Evolutionary conservation across 768 basidiomycete species (phyloP), one percentile per base, ranked within the genome.

Genomic region (Tephrocybe sp.): DNA sequence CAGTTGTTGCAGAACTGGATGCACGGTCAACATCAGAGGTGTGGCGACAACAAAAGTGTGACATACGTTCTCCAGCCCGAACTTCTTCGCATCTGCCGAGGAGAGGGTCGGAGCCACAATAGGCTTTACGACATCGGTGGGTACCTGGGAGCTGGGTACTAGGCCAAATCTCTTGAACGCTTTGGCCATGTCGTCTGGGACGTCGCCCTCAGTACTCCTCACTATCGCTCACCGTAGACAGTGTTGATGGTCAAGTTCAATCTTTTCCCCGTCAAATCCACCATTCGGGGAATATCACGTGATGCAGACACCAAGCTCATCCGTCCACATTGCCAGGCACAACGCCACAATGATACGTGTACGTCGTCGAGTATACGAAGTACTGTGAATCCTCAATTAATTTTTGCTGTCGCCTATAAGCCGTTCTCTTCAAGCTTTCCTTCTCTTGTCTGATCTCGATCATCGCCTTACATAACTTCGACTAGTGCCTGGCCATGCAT

Each of bases 51-150:
- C 11, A 18, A 38, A 16, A 32, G 28, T 25, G 43, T 5, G 24
- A 81, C 93, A 62, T 67, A 95, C 93, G 68, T 98, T 98, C 77
- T 97, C 96, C 45, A 97, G 75, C n/a, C 96, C 96, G 75, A 95
- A 96, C 64, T 84, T 87, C 77, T 93, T 92, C 51, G 79, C 81
- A 69, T 90, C 88, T 49, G 89, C 82, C 13, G 81, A 73, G 40
- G 76, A 72, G 53, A 72, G 60, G 40, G 65, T 58, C 31, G 73
- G 69, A 30, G 68, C 56, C 46, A 71, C 64, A 36, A 60, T 51
- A 5, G 68, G 61, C 40, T 72, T 72, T 56, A 61, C 37, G 40
- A 59, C 64, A 49, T 63, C 63, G 25, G 51, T 44, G 15, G 55
- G 47, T 6, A 26, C 53, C 45, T 55, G 58, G 8, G 57, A 38